Conservation (phyloP, 495 filamentous ascomycete species). For the Neurospora sublineolata region DNA sequence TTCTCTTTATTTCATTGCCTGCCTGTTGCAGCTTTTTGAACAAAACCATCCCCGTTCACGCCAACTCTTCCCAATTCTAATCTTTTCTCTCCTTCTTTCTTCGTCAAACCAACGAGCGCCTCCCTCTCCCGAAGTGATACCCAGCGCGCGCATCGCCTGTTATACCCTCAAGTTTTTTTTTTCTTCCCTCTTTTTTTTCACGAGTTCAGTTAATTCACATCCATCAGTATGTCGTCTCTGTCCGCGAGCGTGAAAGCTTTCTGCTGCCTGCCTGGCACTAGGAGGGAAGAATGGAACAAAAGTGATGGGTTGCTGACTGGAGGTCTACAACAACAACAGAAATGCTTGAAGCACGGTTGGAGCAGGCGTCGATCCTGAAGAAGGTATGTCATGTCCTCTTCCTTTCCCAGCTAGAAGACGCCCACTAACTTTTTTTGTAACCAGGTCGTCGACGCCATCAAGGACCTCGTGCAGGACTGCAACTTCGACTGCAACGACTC, state of each 20-base stretch:
- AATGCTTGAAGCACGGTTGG: conserved; percentile 92
- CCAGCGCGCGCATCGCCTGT: background rate
- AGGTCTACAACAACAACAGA: conserved; percentile 10
- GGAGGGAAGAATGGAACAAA: background rate
- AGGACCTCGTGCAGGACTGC: conserved; percentile 98
- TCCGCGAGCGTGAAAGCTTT: background rate
- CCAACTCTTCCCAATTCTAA: background rate
- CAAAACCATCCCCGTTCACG: background rate
- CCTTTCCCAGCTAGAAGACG: background rate
- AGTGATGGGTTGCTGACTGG: background rate
- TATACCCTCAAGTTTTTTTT: background rate
- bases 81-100: background rate
- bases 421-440: background rate
- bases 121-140: background rate
- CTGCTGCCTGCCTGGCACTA: background rate
- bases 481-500: conserved; percentile 99
- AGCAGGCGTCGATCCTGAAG: conserved; percentile 90
- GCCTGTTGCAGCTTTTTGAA: background rate
- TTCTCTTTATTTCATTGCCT: background rate
- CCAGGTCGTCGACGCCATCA: conserved; percentile 96
- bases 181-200: background rate
- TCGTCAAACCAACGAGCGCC: background rate
- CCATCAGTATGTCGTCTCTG: background rate
- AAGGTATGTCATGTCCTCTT: conserved; percentile 48
- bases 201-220: background rate